Evolutionary conservation across 176 grass and related monocot genomes (phyloP), one percentile per base, ranked within the genome.

Genomic region (sorghum (Sorghum bicolor)): DNA sequence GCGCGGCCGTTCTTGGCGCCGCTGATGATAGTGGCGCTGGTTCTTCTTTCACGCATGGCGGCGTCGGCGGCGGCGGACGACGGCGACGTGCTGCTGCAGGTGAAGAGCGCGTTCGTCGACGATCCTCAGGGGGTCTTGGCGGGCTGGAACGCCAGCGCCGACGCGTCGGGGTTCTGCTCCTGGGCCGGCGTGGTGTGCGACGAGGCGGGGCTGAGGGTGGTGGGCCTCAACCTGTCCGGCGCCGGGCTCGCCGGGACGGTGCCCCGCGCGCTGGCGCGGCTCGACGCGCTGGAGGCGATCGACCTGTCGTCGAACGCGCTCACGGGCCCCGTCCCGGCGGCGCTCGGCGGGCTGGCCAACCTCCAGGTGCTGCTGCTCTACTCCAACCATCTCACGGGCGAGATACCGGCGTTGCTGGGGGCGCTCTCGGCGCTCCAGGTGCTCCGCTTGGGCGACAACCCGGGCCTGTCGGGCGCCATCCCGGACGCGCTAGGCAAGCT

Each of bases 161-260:
- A 14, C 75, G 70, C 84, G 45, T 32, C 89, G 55, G 89, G 7
- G 14, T 95, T 87, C 84, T 98, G 96, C 19, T 75, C 84, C 6
- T 98, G 96, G 96, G 44, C 83, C 32, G 96, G 96, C 17, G 89
- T 98, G 38, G 67, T 70, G 38, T 98, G 96, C 79, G 91, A 95
- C 62, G 75, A 22, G 12, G 86, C 81, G 45, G 81, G 78, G 43
- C 31, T 77, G 16, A 77, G 82, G 41, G 91, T 94, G 28, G 70
- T 85, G 11, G 91, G 62, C 14, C 85, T 98, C 19, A 98, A 98
- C 86, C 91, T 98, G 13, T 95, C 96, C n/a, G 77, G 87, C 31
- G 76, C 87, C 16, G 88, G 85, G 22, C 83, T 98, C 1, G 62
- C 87, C 25, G 93, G 96, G 8, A 64, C 63, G 1, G 77, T 95